Conservation (phyloP, 2,329 filamentous ascomycete species). For the Colletotrichum noveboracense region DNA sequence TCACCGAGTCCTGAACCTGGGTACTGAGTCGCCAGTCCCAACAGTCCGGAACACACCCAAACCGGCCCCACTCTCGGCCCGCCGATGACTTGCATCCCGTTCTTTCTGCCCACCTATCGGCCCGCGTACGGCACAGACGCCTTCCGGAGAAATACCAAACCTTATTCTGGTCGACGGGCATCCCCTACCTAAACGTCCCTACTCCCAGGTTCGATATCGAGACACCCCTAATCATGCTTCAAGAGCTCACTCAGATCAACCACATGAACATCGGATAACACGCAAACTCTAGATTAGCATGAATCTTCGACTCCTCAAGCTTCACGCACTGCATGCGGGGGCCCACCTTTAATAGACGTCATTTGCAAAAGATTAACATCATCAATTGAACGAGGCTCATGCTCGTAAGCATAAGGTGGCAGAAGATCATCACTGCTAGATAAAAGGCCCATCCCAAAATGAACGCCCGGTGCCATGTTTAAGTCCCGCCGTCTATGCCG, state of each 20-base stretch:
- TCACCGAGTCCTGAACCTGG: not conserved
- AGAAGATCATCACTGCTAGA: constrained; percentile 1
- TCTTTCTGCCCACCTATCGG: not conserved
- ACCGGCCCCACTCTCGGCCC: not conserved
- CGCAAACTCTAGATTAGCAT: not conserved
- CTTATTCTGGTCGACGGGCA: not conserved
- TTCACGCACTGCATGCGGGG: not conserved
- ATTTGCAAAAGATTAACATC: not conserved
- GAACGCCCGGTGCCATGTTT: not conserved
- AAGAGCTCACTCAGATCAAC: not conserved
- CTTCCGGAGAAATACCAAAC: not conserved
- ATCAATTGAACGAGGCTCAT: not conserved
- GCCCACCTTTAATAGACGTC: not conserved
- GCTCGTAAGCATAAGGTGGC: constrained; percentile 2
- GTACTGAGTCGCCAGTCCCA: not conserved
- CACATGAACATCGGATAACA: not conserved
- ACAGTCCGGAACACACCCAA: not conserved
- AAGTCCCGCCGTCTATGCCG: not conserved
- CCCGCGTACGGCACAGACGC: not conserved
- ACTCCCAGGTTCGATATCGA: not conserved
- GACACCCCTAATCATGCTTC: not conserved
- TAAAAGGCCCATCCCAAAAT: not conserved
- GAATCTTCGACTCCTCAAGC: not conserved
- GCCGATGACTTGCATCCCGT: not conserved
- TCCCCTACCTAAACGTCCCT: not conserved